Evolutionary conservation across 2,329 filamentous ascomycete genomes (phyloP), one percentile per base, ranked within the genome.

Genomic region (Aquanectria penicillioides): DNA sequence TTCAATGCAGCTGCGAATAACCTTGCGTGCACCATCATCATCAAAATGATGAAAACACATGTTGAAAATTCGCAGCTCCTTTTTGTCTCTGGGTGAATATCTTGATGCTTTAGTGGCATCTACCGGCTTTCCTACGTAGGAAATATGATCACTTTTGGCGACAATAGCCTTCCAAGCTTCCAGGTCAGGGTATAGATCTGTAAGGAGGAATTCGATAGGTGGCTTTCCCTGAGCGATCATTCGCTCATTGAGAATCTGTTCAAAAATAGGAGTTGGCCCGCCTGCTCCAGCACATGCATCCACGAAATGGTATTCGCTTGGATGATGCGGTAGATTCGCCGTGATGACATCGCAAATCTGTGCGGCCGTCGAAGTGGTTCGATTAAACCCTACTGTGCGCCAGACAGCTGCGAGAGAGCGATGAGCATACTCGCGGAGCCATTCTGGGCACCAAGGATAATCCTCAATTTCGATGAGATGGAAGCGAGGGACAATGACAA

Each of bases 11-110:
- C 64, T 67, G 18, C 64, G 56, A 10, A 67, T 43, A 5, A 67
- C 63, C 53, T 64, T 65, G 28, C 61, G 61, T 10, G 65, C 63
- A n/a, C 63, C 65, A 10, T 48, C 50, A 13, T 67, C 65, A 25
- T 67, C 63, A 40, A 67, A 67, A 40, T 67, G 65, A 37, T 67
- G 65, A 40, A 66, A 66, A 44, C 63, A 67, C 65, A 67, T 63
- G 57, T 64, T 67, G 51, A 67, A 67, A 8, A 67, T 66, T 10
- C 65, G 49, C 41, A 65, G 36, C 40, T 67, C 65, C 25, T 67
- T 67, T 48, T 67, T 65, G 15, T 64, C 61, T 13, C 53, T 48
- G 1, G 58, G 44, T 4, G 61, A 53, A 31, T 65, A 62, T 13
- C 63, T 59, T 6, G 23, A 34, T 4, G 64, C 61, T 33, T 61